Base-by-base conservation (phyloP, 1,284 basidiomycete species). In the Hypsizygus ulmarius region DNA sequence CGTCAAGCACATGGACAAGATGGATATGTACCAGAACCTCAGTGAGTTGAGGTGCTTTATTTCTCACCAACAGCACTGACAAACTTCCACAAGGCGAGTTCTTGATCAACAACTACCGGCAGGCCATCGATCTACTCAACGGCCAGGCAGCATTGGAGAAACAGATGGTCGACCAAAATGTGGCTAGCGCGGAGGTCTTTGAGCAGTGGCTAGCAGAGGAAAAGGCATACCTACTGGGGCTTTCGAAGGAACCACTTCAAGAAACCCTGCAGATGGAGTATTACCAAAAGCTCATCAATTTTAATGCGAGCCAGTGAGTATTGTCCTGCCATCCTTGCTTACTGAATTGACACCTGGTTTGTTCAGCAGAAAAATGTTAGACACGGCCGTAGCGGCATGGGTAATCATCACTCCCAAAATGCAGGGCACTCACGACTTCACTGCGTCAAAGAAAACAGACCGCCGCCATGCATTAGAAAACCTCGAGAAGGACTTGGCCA, bases 181-280 rank as follows among this genome's bases (percentile, higher is more conserved):
- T 60, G 10, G 33, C 43, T 0, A 44, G 46, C 11, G 16, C 27
- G 2, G 21, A 29, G 3, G 45, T 50, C n/a, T 63, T 66, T 38
- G 29, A 5, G n/a, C 8, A 7, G 15, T 42, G 21, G 21, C 7
- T 25, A 25, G 21, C 21, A 25, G 58, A 62, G 43, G 61, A 64
- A 44, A 18, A 29, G 12, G 34, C 27, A 4, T 62, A 60, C 43
- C 51, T 66, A 5, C 12, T 48, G 11, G 45, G 44, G 9, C 48
- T 62, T 0, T 46, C 39, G 7, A 54, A 50, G 40, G 57, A 61
- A 49, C 64, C 62, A 0, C 8, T 52, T 7, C 33, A 57, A 30
- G 62, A 65, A 32, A 64, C 60, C 0, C 39, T 60, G 8, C 37
- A 62, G 32, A 67, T 63, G 60, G 59, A 62, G 27, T 65, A 65